Percentiles rank a stretch among this genome's conserved stretches.
Evolutionary conservation across 2,329 filamentous ascomycete genomes (phyloP).

Genomic region (Colletotrichum cordylinicola): DNA sequence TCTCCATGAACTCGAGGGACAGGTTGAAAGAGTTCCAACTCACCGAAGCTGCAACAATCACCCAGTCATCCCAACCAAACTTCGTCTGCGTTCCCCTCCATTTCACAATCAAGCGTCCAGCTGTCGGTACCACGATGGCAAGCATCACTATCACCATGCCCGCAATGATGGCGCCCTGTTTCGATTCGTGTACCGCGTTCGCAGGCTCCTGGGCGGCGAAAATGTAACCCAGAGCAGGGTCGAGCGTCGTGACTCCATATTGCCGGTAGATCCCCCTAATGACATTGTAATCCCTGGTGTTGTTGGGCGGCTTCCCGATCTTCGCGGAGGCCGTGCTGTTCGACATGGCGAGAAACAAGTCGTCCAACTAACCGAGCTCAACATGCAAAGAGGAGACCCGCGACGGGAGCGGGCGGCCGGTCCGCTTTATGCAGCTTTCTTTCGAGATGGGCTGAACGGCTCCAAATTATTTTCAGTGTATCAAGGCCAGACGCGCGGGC

Average conservation of each 20-base stretch:
- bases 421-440: constrained; percentile 1
- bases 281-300: constrained; percentile 13
- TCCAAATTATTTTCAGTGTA: neutral
- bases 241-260: constrained; percentile 10
- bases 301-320: constrained; percentile 14
- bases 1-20: neutral
- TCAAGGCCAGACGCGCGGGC: neutral
- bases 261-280: constrained; percentile 17
- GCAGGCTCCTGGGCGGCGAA: constrained; percentile 7
- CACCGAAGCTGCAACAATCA: constrained; percentile 8
- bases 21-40: neutral
- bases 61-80: constrained; percentile 18
- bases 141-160: constrained; percentile 16
- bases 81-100: neutral
- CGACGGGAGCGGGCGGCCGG: neutral
- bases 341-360: constrained; percentile 8
- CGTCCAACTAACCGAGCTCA: neutral
- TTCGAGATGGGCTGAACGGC: neutral
- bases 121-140: constrained; percentile 8
- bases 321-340: constrained; percentile 9
- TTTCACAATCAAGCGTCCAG: constrained; percentile 1
- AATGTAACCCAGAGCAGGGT: constrained; percentile 6
- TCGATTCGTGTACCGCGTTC: constrained; percentile 10
- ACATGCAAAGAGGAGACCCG: neutral
- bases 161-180: constrained; percentile 17